These are phyloP conservation scores for Russula griseocarnosa DNA, from an alignment of 768 basidiomycete species.

Conservation along the genomic window DNA sequence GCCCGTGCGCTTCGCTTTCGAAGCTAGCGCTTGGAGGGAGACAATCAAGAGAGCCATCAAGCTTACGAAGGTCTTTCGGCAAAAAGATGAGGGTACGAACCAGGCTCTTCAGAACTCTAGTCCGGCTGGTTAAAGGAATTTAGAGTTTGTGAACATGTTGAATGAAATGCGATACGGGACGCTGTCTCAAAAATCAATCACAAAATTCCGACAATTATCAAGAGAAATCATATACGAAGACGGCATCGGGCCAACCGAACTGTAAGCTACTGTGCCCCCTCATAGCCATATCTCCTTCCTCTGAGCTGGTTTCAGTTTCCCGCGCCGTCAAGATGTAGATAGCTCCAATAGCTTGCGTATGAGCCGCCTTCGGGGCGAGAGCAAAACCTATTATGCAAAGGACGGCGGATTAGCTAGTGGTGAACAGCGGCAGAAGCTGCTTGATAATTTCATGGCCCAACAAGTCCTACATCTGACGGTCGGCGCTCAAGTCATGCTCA, in stretches of 20 bases:
- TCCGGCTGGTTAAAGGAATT: slow-evolving; percentile 11
- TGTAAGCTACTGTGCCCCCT: slow-evolving; percentile 48
- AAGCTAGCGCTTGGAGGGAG: slow-evolving; percentile 73
- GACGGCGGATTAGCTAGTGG: slow-evolving; percentile 60
- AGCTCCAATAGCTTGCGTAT: slow-evolving; percentile 73
- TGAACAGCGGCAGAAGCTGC: slow-evolving; percentile 67
- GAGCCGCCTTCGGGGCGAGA: slow-evolving; percentile 50
- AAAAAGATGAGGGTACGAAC: slow-evolving; percentile 77
- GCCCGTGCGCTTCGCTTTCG: slow-evolving; percentile 83
- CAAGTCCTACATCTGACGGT: slow-evolving; percentile 60
- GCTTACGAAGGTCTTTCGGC: slow-evolving; percentile 91
- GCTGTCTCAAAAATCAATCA: slow-evolving; percentile 60
- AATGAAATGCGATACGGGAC: slow-evolving; percentile 96
- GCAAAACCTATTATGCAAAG: slow-evolving; percentile 48
- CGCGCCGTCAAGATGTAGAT: slow-evolving; percentile 89
- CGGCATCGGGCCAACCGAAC: slow-evolving; percentile 83
- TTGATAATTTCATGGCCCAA: slow-evolving; percentile 90
- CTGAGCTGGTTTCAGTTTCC: slow-evolving; percentile 55
- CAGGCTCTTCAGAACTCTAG: slow-evolving; percentile 4
- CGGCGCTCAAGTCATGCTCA: slow-evolving; percentile 90
- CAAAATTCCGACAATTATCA: slow-evolving; percentile 64
- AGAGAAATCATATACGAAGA: slow-evolving; percentile 73
- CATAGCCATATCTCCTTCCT: neutral
- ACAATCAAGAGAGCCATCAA: slow-evolving; percentile 82
- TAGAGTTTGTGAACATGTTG: slow-evolving; percentile 92